Evolutionary conservation across 2,329 filamentous ascomycete species (phyloP).

Genomic region (Domatiomyces catenatus): DNA sequence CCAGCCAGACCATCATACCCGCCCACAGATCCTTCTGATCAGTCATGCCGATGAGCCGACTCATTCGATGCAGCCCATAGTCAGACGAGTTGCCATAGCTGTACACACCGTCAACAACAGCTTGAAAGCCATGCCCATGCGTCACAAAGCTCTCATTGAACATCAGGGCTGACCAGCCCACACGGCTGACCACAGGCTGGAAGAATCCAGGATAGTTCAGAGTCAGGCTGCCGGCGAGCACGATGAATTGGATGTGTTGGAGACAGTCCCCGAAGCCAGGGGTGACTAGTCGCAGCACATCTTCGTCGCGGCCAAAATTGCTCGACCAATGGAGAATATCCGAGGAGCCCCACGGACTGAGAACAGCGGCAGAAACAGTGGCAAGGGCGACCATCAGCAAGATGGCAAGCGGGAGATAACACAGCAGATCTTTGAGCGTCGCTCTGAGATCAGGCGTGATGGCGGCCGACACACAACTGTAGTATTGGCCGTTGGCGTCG

Average conservation of each 20-base stretch:
- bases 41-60: slow-evolving; percentile 69
- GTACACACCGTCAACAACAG: slow-evolving; percentile 75
- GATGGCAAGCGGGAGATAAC: slow-evolving; percentile 62
- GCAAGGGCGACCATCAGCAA: slow-evolving; percentile 67
- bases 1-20: slow-evolving; percentile 81
- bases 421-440: slow-evolving; percentile 51
- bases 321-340: slow-evolving; percentile 94
- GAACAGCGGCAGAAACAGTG: slow-evolving; percentile 70
- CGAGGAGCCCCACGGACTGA: slow-evolving; percentile 82
- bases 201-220: slow-evolving; percentile 88
- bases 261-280: slow-evolving; percentile 93
- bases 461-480: slow-evolving; percentile 68
- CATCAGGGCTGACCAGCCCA: slow-evolving; percentile 75
- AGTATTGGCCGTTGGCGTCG: slow-evolving; percentile 43
- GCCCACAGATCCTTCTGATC: slow-evolving; percentile 73
- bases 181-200: slow-evolving; percentile 77
- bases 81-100: slow-evolving; percentile 46
- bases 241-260: slow-evolving; percentile 89
- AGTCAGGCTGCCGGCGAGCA: slow-evolving; percentile 71
- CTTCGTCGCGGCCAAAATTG: slow-evolving; percentile 88
- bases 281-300: slow-evolving; percentile 79
- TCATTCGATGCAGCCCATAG: slow-evolving; percentile 65
- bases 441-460: slow-evolving; percentile 70
- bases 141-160: slow-evolving; percentile 85
- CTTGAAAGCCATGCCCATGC: slow-evolving; percentile 47